These are phyloP conservation scores for Cyberlindnera mrakii DNA, from an alignment of 805 yeast genomes.

Conservation along the genomic window DNA sequence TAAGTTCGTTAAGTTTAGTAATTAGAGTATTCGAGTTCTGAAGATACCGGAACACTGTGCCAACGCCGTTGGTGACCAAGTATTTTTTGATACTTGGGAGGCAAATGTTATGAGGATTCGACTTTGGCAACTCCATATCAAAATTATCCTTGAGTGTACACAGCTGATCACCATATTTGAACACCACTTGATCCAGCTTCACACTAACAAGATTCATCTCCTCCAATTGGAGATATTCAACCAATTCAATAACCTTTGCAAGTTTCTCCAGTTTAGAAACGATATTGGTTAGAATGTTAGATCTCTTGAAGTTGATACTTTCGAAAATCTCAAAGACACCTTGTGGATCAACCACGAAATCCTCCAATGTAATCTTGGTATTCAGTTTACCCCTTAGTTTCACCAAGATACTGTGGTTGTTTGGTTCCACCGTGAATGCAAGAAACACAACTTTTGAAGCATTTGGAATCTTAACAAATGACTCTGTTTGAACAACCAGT, in stretches of 20 bases:
- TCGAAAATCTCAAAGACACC: constrained; percentile 20
- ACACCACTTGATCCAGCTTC: constrained; percentile 20
- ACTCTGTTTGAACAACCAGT: constrained; percentile 29
- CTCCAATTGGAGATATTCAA: constrained; percentile 17
- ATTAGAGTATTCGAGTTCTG: constrained; percentile 18
- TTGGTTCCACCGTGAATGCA: constrained; percentile 19
- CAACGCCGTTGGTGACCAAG: constrained; percentile 17
- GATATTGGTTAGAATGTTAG: constrained; percentile 10
- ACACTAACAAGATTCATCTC: constrained; percentile 19
- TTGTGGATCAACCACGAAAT: constrained; percentile 13
- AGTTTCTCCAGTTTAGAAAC: constrained; percentile 16
- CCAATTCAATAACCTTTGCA: constrained; percentile 21
- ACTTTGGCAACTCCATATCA: constrained; percentile 17
- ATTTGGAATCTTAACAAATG: constrained; percentile 31
- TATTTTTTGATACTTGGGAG: constrained; percentile 18
- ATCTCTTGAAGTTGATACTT: constrained; percentile 13
- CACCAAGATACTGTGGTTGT: constrained; percentile 24
- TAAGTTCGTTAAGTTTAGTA: constrained; percentile 13
- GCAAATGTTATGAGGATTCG: constrained; percentile 22
- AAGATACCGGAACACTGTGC: constrained; percentile 15
- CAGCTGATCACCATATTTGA: constrained; percentile 20
- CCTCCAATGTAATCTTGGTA: constrained; percentile 10
- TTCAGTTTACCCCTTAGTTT: constrained; percentile 29
- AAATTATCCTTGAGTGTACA: constrained; percentile 19
- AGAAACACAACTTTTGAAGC: constrained; percentile 30